A percentile compares a stretch with the other conserved stretches of the same genome.
Evolutionary conservation across 495 filamentous ascomycete species (phyloP).

Genomic region (Staphylotrichum tortipilum): DNA sequence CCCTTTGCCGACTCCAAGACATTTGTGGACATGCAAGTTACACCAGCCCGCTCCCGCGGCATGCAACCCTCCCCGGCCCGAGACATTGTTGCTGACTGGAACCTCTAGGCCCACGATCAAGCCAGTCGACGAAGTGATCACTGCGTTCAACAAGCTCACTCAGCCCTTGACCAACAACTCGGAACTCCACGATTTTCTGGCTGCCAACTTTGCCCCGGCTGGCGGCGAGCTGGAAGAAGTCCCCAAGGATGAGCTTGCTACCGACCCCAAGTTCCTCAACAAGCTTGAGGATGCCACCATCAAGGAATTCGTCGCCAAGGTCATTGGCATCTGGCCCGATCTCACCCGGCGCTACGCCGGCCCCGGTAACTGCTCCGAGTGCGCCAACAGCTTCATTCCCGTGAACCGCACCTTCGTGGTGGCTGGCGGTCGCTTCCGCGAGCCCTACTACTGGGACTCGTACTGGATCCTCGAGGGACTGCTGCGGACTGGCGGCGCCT

Average conservation of each 20-base stretch:
- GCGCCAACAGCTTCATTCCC: constrained; percentile 42
- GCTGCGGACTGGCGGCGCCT: constrained; percentile 40
- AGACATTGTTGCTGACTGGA: background rate
- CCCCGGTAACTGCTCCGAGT: constrained; percentile 32
- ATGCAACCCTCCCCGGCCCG: background rate
- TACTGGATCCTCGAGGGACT: constrained; percentile 46
- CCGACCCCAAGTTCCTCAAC: constrained; percentile 35
- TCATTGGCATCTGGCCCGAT: constrained; percentile 46
- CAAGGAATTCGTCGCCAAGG: constrained; percentile 38
- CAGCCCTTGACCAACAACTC: constrained; percentile 42
- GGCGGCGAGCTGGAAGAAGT: constrained; percentile 41
- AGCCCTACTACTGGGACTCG: constrained; percentile 47
- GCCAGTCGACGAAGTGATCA: constrained; percentile 37
- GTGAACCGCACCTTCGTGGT: constrained; percentile 46
- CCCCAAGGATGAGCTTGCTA: constrained; percentile 29
- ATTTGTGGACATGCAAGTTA: constrained; percentile 43
- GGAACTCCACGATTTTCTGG: constrained; percentile 38
- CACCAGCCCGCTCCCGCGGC: background rate
- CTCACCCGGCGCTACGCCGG: constrained; percentile 39
- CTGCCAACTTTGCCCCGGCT: constrained; percentile 37
- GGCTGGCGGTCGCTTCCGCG: constrained; percentile 43
- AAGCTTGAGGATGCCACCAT: constrained; percentile 35
- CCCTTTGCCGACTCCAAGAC: constrained; percentile 46
- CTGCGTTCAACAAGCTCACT: constrained; percentile 33
- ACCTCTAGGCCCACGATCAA: constrained; percentile 34